Evolutionary conservation across 768 basidiomycete species (phyloP).

Genomic region (Piloderma croceum): DNA sequence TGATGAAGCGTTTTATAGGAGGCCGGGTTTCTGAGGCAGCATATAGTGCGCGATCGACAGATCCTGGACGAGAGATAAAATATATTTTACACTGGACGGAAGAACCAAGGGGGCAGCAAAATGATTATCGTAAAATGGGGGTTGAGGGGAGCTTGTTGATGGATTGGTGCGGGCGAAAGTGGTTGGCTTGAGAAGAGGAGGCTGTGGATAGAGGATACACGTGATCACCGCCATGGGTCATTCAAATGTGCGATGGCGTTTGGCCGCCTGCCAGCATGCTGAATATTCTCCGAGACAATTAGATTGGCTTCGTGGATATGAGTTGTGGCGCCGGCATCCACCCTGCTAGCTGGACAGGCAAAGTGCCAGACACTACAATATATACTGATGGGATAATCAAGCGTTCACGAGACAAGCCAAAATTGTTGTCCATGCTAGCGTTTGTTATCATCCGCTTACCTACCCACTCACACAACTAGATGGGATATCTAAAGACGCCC

Average conservation of each 20-base stretch:
- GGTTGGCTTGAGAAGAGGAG: conserved; percentile 3
- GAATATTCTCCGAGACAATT: too few relatives aligned
- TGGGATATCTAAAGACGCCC: not conserved
- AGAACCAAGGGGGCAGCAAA: conserved; percentile 3
- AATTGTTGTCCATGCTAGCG: not conserved
- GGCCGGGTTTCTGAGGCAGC: conserved; percentile 2
- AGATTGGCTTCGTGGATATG: too few relatives aligned
- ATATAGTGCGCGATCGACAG: conserved; percentile 7
- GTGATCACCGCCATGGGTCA: too few relatives aligned
- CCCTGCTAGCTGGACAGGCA: too few relatives aligned
- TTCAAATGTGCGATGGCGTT: too few relatives aligned
- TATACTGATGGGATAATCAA: too few relatives aligned
- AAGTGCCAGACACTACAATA: too few relatives aligned
- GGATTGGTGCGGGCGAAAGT: conserved; percentile 1
- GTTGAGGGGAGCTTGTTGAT: conserved; percentile 2
- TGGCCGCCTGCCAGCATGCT: too few relatives aligned
- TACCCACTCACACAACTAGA: not conserved
- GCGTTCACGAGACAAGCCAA: too few relatives aligned
- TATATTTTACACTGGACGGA: conserved; percentile 5
- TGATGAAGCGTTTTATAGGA: too few relatives aligned
- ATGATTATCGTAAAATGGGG: conserved; percentile 11
- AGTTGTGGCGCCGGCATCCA: too few relatives aligned
- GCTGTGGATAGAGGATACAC: conserved; percentile 8
- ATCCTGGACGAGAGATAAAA: conserved; percentile 12
- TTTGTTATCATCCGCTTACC: not conserved